A percentile compares a stretch with the other conserved stretches of the same genome.
Conservation (phyloP, 805 yeast genomes). For the Candida ascalaphidarum region DNA sequence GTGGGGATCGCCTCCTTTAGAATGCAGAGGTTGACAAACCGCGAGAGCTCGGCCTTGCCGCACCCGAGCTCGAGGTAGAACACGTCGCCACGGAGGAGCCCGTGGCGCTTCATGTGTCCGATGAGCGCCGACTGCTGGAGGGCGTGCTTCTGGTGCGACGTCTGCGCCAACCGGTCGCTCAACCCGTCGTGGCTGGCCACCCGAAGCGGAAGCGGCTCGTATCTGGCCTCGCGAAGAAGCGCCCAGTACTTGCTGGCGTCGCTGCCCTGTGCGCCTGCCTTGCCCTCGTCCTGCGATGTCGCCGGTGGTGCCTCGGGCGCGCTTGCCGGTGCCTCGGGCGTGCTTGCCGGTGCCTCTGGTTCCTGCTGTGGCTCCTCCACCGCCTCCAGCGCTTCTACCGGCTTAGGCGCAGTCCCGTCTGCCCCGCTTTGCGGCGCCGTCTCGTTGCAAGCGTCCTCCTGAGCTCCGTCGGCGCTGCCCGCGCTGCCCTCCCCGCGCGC, state of each 20-base stretch:
- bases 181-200: constrained; percentile 21
- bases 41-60: constrained; percentile 77
- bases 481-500: constrained; percentile 6
- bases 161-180: constrained; percentile 34
- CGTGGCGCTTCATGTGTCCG: constrained; percentile 45
- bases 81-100: constrained; percentile 24
- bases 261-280: background rate
- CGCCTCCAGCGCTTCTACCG: too few species aligned
- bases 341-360: too few species aligned
- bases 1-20: constrained; percentile 3
- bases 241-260: background rate
- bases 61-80: constrained; percentile 78
- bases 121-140: constrained; percentile 75
- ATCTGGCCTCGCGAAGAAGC: constrained; percentile 6
- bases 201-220: constrained; percentile 4
- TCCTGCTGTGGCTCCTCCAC: too few species aligned
- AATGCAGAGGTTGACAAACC: constrained; percentile 44
- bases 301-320: background rate
- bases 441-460: constrained; percentile 4
- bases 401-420: too few species aligned
- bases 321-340: background rate
- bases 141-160: constrained; percentile 65
- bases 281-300: background rate
- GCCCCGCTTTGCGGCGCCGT: background rate
- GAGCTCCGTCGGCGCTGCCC: constrained; percentile 3